These are phyloP conservation scores for Lachnellula arida DNA, from an alignment of 2,329 filamentous ascomycete genomes.

Conservation along the genomic window DNA sequence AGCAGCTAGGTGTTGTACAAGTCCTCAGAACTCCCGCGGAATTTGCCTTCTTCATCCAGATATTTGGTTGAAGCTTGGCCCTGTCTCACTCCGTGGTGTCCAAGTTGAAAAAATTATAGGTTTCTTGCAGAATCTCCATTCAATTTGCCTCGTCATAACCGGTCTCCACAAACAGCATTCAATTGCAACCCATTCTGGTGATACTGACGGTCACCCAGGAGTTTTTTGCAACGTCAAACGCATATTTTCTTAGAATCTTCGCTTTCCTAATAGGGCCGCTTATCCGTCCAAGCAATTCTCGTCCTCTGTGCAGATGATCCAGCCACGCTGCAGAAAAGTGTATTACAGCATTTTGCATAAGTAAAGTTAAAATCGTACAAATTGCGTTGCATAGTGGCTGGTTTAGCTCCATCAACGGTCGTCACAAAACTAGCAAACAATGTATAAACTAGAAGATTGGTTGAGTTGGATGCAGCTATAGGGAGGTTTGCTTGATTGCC, in stretches of 20 bases:
- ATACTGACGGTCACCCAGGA: constrained; percentile 3
- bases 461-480: constrained; percentile 5
- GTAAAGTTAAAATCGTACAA: constrained; percentile 5
- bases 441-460: constrained; percentile 10
- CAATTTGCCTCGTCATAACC: not conserved
- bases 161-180: not conserved
- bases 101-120: not conserved
- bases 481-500: constrained; percentile 21
- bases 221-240: constrained; percentile 8
- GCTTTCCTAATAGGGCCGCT: constrained; percentile 11
- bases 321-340: constrained; percentile 10
- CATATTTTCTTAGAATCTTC: constrained; percentile 4
- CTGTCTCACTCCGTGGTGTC: not conserved
- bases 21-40: not conserved
- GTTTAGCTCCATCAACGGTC: constrained; percentile 10
- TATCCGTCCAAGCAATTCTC: constrained; percentile 18
- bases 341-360: constrained; percentile 18
- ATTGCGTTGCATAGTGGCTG: constrained; percentile 19
- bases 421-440: constrained; percentile 20
- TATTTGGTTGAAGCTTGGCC: not conserved
- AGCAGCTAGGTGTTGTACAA: constrained; percentile 9
- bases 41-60: not conserved
- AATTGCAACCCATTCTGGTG: constrained; percentile 4
- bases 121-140: constrained; percentile 2
- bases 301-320: constrained; percentile 18